phyloP scores from a whole-genome alignment of 2,329 filamentous ascomycete genomes.

The Xylariales sp. region DNA sequence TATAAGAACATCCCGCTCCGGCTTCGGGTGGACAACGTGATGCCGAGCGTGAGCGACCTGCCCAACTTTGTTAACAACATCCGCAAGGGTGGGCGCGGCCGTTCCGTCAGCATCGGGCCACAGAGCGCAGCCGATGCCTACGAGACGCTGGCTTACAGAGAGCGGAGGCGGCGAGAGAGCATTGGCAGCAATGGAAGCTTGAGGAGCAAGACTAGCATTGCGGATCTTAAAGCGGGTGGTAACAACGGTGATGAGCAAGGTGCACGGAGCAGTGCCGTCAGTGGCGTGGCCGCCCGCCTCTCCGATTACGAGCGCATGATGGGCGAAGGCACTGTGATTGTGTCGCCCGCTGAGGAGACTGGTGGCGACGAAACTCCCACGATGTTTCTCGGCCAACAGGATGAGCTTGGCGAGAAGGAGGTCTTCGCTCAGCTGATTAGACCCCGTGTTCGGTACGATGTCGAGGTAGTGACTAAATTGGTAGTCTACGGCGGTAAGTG shows the following conservation, averaged over 20 bases:
- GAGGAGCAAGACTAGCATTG: conserved; percentile 37
- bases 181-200: conserved; percentile 46
- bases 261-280: conserved; percentile 18
- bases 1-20: conserved; percentile 78
- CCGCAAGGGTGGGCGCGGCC: conserved; percentile 69
- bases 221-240: conserved; percentile 26
- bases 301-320: conserved; percentile 69
- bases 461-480: conserved; percentile 96
- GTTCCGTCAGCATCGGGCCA: conserved; percentile 85
- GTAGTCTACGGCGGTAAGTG: conserved; percentile 87
- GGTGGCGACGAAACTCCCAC: conserved; percentile 31
- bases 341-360: conserved; percentile 26
- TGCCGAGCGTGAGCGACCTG: conserved; percentile 85
- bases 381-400: conserved; percentile 34
- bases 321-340: conserved; percentile 56
- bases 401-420: conserved; percentile 63
- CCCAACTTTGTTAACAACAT: conserved; percentile 79
- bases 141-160: conserved; percentile 88
- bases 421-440: conserved; percentile 82
- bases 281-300: conserved; percentile 38
- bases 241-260: conserved; percentile 22
- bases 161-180: conserved; percentile 55
- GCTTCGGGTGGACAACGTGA: conserved; percentile 73
- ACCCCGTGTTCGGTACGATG: conserved; percentile 90
- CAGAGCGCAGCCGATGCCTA: conserved; percentile 96